Evolutionary conservation across 2,329 filamentous ascomycete species (phyloP).

Genomic region (Aspergillus sp.): DNA sequence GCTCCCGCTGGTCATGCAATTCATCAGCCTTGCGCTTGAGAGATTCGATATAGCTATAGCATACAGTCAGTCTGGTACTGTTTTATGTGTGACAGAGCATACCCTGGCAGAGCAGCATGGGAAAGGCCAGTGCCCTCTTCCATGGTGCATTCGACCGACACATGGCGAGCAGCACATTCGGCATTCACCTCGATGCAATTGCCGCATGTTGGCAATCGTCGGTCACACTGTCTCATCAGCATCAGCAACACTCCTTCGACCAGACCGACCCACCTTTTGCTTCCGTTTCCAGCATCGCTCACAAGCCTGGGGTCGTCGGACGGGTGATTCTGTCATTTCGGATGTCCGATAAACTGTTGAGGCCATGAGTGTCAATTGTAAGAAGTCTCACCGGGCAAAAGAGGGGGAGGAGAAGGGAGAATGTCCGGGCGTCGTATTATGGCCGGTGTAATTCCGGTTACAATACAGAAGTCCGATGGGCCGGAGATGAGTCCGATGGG

Average conservation of each 20-base stretch:
- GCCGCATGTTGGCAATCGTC: slow-evolving; percentile 11
- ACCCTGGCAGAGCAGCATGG: slow-evolving; percentile 14
- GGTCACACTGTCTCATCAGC: slow-evolving; percentile 13
- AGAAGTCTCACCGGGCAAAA: no score
- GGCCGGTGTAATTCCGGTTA: no score
- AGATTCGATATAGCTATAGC: slow-evolving; percentile 12
- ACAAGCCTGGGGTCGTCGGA: slow-evolving; percentile 20
- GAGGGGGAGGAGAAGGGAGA: no score
- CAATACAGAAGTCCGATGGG: no score
- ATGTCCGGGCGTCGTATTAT: no score
- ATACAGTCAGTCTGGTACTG: neutral
- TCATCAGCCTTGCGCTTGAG: slow-evolving; percentile 15
- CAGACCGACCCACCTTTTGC: slow-evolving; percentile 19
- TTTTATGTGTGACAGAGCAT: neutral
- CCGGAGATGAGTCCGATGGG: no score
- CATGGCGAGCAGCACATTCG: slow-evolving; percentile 10
- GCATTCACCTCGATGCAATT: slow-evolving; percentile 8
- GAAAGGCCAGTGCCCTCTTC: slow-evolving; percentile 12
- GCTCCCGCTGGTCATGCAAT: slow-evolving; percentile 6
- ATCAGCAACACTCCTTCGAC: neutral
- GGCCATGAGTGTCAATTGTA: no score
- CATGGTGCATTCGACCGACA: slow-evolving; percentile 6
- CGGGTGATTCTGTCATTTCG: neutral
- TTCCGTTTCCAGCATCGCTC: slow-evolving; percentile 29
- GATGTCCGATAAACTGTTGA: neutral